A percentile compares a stretch with the other conserved stretches of the same genome.
Evolutionary conservation across 495 filamentous ascomycete genomes (phyloP).

Genomic region (Niebla homalea): DNA sequence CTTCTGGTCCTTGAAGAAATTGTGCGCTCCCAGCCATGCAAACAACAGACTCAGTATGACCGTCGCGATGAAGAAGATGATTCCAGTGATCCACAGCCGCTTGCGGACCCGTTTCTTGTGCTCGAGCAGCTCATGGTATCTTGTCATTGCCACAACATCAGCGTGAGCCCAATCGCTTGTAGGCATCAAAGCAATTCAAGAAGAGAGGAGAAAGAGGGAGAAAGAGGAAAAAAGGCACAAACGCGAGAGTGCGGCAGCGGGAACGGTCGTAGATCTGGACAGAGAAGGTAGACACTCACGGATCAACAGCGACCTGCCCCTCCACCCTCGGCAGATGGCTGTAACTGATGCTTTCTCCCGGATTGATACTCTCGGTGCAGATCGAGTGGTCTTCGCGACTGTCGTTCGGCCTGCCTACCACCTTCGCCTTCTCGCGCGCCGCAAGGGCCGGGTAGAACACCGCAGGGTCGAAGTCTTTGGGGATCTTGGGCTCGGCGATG

Average conservation of each 20-base stretch:
- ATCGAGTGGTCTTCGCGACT: background rate
- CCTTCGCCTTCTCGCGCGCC: background rate
- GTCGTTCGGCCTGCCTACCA: background rate
- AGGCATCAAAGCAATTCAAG: no score
- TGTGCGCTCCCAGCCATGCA: constrained; percentile 11
- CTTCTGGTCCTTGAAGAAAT: constrained; percentile 7
- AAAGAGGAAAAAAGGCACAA: no score
- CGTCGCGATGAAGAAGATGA: constrained; percentile 24
- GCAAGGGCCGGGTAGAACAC: constrained; percentile 14
- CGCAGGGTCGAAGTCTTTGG: constrained; percentile 12
- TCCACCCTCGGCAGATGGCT: background rate
- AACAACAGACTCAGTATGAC: constrained; percentile 23
- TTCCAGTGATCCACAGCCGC: constrained; percentile 28
- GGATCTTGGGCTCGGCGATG: constrained; percentile 4
- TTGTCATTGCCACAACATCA: no score
- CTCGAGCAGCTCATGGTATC: constrained; percentile 27
- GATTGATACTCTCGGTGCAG: background rate
- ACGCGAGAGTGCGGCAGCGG: no score
- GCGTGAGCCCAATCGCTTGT: no score
- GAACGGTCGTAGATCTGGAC: no score
- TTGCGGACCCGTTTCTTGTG: constrained; percentile 22
- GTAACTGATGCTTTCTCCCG: background rate
- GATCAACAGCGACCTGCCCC: background rate
- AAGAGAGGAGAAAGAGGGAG: background rate
- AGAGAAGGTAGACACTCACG: background rate